Evolutionary conservation across 306 rosid genomes (phyloP).

Genomic region (Dryas drummondii): DNA sequence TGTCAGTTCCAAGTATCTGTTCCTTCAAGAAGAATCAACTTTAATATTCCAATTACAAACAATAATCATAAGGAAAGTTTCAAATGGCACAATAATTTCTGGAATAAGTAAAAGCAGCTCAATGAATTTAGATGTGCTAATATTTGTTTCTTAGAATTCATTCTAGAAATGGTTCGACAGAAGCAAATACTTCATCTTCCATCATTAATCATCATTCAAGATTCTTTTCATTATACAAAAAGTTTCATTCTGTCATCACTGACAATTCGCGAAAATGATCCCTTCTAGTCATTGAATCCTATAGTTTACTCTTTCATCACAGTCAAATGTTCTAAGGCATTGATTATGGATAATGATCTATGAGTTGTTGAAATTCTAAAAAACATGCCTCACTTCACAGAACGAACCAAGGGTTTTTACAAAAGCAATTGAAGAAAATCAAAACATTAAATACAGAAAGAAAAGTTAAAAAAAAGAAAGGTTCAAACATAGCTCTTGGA

Average conservation of each 20-base stretch:
- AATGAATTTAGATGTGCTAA: neutral
- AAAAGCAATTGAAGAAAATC: neutral
- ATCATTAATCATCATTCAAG: neutral
- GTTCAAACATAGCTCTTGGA: too few species aligned
- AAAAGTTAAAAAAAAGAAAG: neutral
- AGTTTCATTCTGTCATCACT: neutral
- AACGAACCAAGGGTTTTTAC: neutral
- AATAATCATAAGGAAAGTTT: neutral
- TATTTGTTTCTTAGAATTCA: neutral
- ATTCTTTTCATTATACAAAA: neutral
- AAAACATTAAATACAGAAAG: neutral
- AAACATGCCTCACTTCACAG: neutral
- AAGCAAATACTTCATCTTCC: neutral
- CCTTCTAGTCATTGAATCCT: neutral
- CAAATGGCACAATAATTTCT: neutral
- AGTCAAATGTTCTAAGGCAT: neutral
- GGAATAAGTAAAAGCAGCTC: neutral
- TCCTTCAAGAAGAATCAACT: slow-evolving; percentile 21
- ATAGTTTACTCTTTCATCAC: neutral
- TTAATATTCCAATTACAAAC: neutral
- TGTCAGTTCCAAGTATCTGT: slow-evolving; percentile 83
- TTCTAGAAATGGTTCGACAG: neutral
- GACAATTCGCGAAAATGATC: neutral
- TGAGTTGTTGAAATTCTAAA: neutral
- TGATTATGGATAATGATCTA: neutral